phyloP scores from a whole-genome alignment of 2,329 filamentous ascomycete genomes.

The Fusarium devonianum region DNA sequence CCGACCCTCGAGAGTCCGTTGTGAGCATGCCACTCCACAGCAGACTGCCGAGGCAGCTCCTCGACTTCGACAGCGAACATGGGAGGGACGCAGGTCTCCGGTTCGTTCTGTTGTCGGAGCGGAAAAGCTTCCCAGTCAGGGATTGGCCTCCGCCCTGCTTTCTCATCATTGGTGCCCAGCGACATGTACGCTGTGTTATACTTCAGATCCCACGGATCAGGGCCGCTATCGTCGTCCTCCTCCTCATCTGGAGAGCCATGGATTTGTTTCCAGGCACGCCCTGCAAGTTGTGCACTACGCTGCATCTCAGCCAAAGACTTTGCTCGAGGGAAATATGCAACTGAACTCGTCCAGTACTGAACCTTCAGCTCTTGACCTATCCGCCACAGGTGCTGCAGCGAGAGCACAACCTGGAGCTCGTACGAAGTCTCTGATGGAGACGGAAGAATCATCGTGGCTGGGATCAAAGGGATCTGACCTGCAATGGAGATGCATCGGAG shows the following conservation, averaged over 20 bases:
- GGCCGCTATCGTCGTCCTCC: constrained; percentile 57
- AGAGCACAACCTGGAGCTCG: constrained; percentile 68
- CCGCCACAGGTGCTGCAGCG: constrained; percentile 89
- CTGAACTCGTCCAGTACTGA: constrained; percentile 75
- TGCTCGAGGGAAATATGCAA: constrained; percentile 72
- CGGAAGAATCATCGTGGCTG: constrained; percentile 75
- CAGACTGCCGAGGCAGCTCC: constrained; percentile 74
- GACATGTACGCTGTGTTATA: constrained; percentile 62
- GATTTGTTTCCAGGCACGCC: constrained; percentile 56
- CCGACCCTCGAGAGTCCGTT: constrained; percentile 58
- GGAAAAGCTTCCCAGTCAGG: constrained; percentile 60
- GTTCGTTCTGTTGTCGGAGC: constrained; percentile 47
- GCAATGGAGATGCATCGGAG: constrained; percentile 69
- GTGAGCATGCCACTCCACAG: constrained; percentile 84
- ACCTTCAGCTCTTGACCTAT: constrained; percentile 77
- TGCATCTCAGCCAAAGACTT: constrained; percentile 39
- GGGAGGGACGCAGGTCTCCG: constrained; percentile 60
- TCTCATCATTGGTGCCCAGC: constrained; percentile 44
- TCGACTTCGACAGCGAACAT: constrained; percentile 80
- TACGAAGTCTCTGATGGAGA: constrained; percentile 50
- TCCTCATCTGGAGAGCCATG: constrained; percentile 54
- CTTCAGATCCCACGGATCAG: constrained; percentile 74
- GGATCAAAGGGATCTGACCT: constrained; percentile 89
- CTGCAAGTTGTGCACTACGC: constrained; percentile 52
- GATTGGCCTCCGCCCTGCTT: constrained; percentile 43